These are phyloP conservation scores for Tricholoma flavovirens DNA, from an alignment of 768 basidiomycete genomes.

Conservation along the genomic window DNA sequence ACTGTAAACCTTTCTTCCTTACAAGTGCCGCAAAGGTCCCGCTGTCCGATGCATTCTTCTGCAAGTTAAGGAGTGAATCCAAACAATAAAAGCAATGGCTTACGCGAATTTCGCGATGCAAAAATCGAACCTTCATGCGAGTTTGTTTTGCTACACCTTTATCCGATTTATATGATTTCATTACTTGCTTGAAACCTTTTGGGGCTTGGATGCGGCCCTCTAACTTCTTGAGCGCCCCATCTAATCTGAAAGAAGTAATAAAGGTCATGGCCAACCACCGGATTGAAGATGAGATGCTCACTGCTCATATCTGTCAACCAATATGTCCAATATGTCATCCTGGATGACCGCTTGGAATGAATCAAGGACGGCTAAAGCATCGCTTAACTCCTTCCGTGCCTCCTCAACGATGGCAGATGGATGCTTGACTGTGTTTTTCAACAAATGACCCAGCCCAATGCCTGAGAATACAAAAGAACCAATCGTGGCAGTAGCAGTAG, in stretches of 20 bases:
- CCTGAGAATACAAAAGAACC: no score
- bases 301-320: no score
- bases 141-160: neutral
- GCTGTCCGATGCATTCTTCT: neutral
- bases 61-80: neutral
- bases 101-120: neutral
- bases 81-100: neutral
- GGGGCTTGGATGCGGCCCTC: neutral
- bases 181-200: neutral
- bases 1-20: neutral
- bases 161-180: neutral
- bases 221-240: neutral
- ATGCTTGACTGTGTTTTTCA: no score
- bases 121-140: neutral
- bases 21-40: neutral
- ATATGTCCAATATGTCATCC: neutral
- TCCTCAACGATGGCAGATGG: neutral
- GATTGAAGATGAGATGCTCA: neutral
- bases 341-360: neutral
- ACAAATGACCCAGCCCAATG: no score
- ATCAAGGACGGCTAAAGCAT: neutral
- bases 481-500: no score
- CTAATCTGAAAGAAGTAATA: neutral
- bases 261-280: neutral
- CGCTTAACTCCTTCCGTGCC: neutral